phyloP scores from a whole-genome alignment of 202 grass and related monocot species.

The Zizania palustris region DNA sequence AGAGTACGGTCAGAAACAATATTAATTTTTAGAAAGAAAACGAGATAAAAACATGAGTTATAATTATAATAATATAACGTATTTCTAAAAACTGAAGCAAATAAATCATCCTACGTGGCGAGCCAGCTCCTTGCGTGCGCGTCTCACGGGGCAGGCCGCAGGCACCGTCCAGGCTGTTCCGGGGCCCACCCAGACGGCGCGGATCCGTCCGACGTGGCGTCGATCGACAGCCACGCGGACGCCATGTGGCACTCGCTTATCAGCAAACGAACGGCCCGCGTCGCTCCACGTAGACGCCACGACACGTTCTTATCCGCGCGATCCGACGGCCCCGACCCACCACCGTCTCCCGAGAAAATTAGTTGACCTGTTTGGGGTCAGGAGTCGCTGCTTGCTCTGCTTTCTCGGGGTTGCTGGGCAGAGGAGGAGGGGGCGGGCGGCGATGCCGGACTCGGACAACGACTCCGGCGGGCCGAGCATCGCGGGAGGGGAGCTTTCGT shows the following conservation, averaged over 20 bases:
- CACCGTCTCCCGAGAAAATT: background rate
- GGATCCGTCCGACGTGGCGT: constrained; percentile 38
- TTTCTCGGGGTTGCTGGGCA: constrained; percentile 2
- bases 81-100: too few relatives aligned
- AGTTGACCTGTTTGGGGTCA: too few relatives aligned
- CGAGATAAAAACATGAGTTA: too few relatives aligned
- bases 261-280: constrained; percentile 61
- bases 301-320: constrained; percentile 72
- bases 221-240: constrained; percentile 25
- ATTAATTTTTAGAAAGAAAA: too few relatives aligned
- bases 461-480: constrained; percentile 65
- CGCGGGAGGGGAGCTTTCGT: constrained; percentile 56
- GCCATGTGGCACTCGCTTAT: constrained; percentile 65
- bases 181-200: constrained; percentile 1
- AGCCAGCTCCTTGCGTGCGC: too few relatives aligned
- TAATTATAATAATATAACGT: too few relatives aligned
- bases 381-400: constrained; percentile 1
- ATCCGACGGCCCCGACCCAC: constrained; percentile 65
- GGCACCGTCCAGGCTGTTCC: too few relatives aligned
- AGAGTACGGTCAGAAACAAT: too few relatives aligned
- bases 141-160: too few relatives aligned
- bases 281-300: constrained; percentile 48
- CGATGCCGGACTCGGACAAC: constrained; percentile 33
- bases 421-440: background rate
- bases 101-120: too few relatives aligned